Percentiles rank a stretch among this genome's conserved stretches.
Evolutionary conservation across 2,329 filamentous ascomycete genomes (phyloP).

Genomic region (Penicillium sp.): DNA sequence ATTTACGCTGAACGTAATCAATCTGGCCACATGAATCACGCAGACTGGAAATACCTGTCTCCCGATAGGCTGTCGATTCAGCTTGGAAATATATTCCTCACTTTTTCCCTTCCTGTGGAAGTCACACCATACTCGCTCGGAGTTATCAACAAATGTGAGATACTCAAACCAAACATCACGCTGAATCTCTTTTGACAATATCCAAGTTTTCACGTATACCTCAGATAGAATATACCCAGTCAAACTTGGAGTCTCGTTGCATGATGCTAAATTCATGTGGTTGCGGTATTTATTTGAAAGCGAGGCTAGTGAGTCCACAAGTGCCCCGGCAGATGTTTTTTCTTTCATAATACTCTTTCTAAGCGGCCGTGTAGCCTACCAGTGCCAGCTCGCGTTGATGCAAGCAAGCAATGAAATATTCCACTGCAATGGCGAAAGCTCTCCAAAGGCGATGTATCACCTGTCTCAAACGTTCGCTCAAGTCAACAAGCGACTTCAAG

Average conservation of each 20-base stretch:
- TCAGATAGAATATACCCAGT: conserved; percentile 1
- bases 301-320: conserved; percentile 7
- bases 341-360: neutral
- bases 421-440: neutral
- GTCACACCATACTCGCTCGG: conserved; percentile 1
- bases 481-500: conserved; percentile 4
- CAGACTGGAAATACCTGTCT: no score
- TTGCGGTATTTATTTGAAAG: conserved; percentile 4
- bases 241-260: conserved; percentile 4
- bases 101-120: neutral
- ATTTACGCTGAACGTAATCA: no score
- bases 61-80: neutral
- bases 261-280: conserved; percentile 8
- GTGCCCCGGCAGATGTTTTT: no score
- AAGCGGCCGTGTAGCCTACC: neutral
- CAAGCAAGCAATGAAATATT: conserved; percentile 13
- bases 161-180: no score
- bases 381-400: conserved; percentile 10
- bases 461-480: conserved; percentile 8
- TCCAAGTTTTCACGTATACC: neutral
- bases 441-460: conserved; percentile 8
- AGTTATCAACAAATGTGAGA: conserved; percentile 10
- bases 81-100: neutral
- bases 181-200: neutral
- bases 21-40: no score